A percentile compares a stretch with the other conserved stretches of the same genome.
Evolutionary conservation across 352 stramenopile genomes (phyloP).

Genomic region (Peronospora tabacina): DNA sequence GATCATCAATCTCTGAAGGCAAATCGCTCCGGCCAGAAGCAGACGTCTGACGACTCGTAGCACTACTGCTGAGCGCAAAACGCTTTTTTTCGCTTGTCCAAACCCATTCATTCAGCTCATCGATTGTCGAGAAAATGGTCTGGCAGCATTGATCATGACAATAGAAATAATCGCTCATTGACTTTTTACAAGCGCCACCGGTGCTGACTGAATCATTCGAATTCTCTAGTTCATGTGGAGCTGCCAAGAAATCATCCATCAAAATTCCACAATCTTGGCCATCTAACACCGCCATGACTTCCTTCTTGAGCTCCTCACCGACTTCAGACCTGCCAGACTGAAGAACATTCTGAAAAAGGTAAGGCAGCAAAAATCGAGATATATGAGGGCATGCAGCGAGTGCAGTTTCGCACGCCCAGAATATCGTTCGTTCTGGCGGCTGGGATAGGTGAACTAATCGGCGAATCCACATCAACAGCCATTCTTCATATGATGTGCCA

Average conservation of each 20-base stretch:
- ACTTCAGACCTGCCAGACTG: conserved; percentile 52
- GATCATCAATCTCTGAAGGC: conserved; percentile 54
- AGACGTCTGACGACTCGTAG: conserved; percentile 34
- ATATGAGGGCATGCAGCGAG: conserved; percentile 65
- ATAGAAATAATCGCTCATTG: conserved; percentile 55
- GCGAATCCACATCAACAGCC: conserved; percentile 73
- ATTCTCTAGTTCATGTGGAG: conserved; percentile 23
- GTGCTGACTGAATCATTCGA: conserved; percentile 15
- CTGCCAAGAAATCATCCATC: conserved; percentile 40
- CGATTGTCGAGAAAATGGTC: conserved; percentile 79
- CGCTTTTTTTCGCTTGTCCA: conserved; percentile 81
- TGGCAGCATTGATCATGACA: conserved; percentile 81
- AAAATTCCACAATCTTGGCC: conserved; percentile 57
- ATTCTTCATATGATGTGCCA: conserved; percentile 68
- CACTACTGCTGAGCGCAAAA: conserved; percentile 45
- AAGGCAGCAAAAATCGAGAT: conserved; percentile 71
- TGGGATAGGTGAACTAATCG: conserved; percentile 70
- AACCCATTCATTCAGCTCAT: conserved; percentile 85
- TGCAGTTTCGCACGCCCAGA: conserved; percentile 55
- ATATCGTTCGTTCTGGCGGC: conserved; percentile 80
- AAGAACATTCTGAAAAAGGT: conserved; percentile 83
- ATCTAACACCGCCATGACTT: conserved; percentile 75
- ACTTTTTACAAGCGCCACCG: conserved; percentile 7
- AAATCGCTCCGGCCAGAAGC: conserved; percentile 35
- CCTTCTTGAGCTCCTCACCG: conserved; percentile 65